A percentile compares a stretch with the other conserved stretches of the same genome.
These are phyloP conservation scores for Metarhizium humberi DNA, from an alignment of 2,329 filamentous ascomycete species.

Conservation along the genomic window DNA sequence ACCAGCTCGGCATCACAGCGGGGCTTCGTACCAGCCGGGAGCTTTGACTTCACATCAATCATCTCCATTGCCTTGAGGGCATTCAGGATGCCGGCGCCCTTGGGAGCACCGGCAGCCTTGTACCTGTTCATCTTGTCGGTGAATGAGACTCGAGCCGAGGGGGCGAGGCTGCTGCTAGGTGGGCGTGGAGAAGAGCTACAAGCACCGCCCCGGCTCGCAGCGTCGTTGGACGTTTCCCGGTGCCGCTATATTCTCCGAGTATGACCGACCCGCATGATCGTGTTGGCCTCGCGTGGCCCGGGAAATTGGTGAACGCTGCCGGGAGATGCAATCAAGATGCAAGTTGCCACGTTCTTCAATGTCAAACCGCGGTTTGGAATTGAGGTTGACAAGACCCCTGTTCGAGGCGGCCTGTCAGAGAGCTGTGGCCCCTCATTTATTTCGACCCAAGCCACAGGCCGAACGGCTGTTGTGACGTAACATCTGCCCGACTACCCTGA, in stretches of 20 bases:
- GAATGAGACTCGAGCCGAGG: slow-evolving; percentile 4
- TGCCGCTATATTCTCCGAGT: not conserved
- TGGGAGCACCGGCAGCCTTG: slow-evolving; percentile 28
- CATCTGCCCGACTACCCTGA: too few species aligned
- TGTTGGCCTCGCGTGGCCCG: not conserved
- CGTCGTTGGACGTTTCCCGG: not conserved
- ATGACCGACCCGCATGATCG: not conserved
- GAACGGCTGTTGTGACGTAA: too few species aligned
- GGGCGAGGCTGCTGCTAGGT: not conserved
- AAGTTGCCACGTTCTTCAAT: not conserved
- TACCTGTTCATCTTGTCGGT: slow-evolving; percentile 30
- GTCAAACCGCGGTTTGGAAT: not conserved
- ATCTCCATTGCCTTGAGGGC: slow-evolving; percentile 75
- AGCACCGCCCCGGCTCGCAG: not conserved
- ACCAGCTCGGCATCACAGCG: not conserved
- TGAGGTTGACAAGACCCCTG: not conserved
- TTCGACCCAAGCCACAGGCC: too few species aligned
- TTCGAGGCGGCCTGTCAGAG: not conserved
- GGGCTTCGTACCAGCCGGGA: slow-evolving; percentile 62
- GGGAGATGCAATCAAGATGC: not conserved
- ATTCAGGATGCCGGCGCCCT: slow-evolving; percentile 53
- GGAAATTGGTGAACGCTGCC: not conserved
- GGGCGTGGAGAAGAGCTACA: not conserved
- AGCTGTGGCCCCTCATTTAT: too few species aligned
- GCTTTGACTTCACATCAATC: slow-evolving; percentile 63